Evolutionary conservation across 306 rosid genomes (phyloP).

Genomic region (Prosopis cineraria): DNA sequence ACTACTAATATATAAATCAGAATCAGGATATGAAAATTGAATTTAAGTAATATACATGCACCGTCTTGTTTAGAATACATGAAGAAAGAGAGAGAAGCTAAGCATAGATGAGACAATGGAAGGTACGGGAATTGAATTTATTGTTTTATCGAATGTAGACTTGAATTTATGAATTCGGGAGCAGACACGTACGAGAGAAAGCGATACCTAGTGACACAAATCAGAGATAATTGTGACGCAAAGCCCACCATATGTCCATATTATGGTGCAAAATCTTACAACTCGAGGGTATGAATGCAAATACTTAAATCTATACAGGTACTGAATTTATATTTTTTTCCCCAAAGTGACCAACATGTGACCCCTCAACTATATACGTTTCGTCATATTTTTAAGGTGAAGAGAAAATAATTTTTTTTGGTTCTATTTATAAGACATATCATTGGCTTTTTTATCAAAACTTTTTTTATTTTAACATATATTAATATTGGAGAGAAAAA

Average conservation of each 20-base stretch:
- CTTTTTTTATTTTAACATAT: no score
- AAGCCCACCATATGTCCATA: slow-evolving; percentile 35
- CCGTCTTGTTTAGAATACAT: background rate
- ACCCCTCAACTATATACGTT: no score
- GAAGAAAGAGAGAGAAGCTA: background rate
- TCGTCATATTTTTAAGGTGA: no score
- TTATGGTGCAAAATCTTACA: no score
- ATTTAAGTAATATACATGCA: background rate
- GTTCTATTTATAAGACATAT: no score
- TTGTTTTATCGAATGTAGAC: background rate
- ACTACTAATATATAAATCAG: background rate
- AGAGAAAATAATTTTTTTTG: no score
- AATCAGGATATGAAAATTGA: background rate
- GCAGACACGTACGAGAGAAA: slow-evolving; percentile 37
- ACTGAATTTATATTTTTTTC: no score
- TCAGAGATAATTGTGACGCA: slow-evolving; percentile 14
- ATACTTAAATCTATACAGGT: no score
- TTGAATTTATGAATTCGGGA: background rate
- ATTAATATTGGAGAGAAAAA: no score
- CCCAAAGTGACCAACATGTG: no score
- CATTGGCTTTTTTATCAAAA: no score
- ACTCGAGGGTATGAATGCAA: no score
- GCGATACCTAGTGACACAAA: slow-evolving; percentile 40
- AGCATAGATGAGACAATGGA: background rate
- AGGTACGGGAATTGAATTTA: background rate